Base-by-base conservation (phyloP, 2,329 filamentous ascomycete species). In the Colletotrichum sp. region DNA sequence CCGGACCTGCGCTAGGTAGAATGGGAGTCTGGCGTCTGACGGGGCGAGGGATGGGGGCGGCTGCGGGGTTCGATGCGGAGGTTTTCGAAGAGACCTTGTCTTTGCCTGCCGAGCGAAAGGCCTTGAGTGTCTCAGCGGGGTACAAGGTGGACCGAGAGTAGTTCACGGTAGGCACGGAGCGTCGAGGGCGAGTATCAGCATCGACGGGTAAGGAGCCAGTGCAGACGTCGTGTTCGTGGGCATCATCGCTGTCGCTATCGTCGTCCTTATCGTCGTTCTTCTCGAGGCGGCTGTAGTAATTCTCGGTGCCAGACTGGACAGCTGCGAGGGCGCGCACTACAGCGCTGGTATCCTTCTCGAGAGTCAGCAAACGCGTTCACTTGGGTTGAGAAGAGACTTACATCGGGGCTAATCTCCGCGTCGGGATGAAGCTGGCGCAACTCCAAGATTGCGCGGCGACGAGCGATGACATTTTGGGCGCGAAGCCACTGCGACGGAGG, bases 291-390 rank as follows among this genome's bases (percentile, higher is more conserved):
- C 32, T 26, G 61, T 64, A 43, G n/a, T 64, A 21, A 9, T 64
- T 39, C 6, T 39, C 30, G n/a, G 61, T 64, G 61, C 30, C 61
- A 10, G 21, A 36, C 16, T 64, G 32, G 2, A 64, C 61, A n/a
- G 32, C 32, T 14, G 14, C 13, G 3, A 34, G 36, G 13, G 30
- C 32, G 32, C 32, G 16, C 13, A 24, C 36, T 13, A 64, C n/a
- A 64, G 52, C n/a, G 24, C 24, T 57, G 1, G 52, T 26, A 12
- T 57, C 52, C 52, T 57, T 57, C 2, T 26, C 21, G 0, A 43
- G 0, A 0, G 1, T 57, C 14, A 21, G 24, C 0, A 24, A 26
- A 2, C 21, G 24, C 52, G 0, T 57, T 14, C 52, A 24, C 24
- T 7, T 24, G 24, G n/a, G 21, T 57, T 14, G 52, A 57, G 52